These are phyloP conservation scores for Nicotiana benthamiana DNA, from an alignment of 257 asterid genomes.

Conservation along the genomic window DNA sequence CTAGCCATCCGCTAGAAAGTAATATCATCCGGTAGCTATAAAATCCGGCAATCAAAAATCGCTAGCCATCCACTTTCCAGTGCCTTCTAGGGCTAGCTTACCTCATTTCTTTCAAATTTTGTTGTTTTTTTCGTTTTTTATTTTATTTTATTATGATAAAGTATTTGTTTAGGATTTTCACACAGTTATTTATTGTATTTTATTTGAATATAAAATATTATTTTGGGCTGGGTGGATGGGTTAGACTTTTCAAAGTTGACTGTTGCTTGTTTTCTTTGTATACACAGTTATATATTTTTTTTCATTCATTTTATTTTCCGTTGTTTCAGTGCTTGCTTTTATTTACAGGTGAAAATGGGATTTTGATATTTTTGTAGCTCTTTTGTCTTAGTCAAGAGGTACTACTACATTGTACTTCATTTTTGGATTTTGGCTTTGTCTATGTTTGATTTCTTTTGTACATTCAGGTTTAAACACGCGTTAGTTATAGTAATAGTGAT, in stretches of 20 bases:
- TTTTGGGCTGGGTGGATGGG: constrained; percentile 3
- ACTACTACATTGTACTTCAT: constrained; percentile 30
- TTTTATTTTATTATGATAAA: constrained; percentile 31
- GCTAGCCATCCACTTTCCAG: too few species aligned
- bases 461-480: neutral
- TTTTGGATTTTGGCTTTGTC: constrained; percentile 5
- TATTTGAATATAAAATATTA: neutral
- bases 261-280: neutral
- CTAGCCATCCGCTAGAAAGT: too few species aligned
- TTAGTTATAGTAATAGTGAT: neutral
- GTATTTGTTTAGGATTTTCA: constrained; percentile 11
- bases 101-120: constrained; percentile 26
- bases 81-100: too few species aligned
- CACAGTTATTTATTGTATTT: constrained; percentile 4
- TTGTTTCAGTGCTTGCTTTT: constrained; percentile 16
- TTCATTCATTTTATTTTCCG: constrained; percentile 7
- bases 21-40: too few species aligned
- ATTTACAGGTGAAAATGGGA: neutral
- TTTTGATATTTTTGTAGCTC: neutral
- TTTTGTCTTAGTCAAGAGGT: constrained; percentile 20
- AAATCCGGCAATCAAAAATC: too few species aligned
- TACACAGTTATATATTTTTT: neutral
- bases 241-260: neutral
- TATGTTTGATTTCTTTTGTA: neutral
- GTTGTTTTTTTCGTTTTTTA: constrained; percentile 34